Evolutionary conservation across 2,329 filamentous ascomycete species (phyloP).

Genomic region (Scopulariopsis brevicaulis): DNA sequence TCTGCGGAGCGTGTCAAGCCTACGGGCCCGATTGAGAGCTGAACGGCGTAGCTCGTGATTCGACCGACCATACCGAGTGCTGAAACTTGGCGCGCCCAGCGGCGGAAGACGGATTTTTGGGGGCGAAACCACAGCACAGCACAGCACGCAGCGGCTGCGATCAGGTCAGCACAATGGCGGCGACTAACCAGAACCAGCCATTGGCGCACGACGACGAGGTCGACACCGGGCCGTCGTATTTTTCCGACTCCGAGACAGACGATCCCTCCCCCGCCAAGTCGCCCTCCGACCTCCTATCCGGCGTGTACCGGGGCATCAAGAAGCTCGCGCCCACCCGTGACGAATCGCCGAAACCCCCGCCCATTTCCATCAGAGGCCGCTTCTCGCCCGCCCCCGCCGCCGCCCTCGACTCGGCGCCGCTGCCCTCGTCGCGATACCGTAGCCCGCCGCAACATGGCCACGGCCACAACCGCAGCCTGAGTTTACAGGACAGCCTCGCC

Average conservation of each 20-base stretch:
- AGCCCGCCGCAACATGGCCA: constrained; percentile 2
- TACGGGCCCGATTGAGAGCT: too few species aligned
- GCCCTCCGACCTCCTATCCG: constrained; percentile 34
- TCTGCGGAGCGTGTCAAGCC: too few species aligned
- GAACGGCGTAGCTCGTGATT: too few species aligned
- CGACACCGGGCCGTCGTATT: constrained; percentile 19
- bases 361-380: background rate
- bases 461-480: constrained; percentile 26
- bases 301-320: constrained; percentile 39
- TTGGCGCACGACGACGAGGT: constrained; percentile 4
- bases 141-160: background rate
- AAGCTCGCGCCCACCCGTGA: constrained; percentile 32
- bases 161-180: constrained; percentile 16
- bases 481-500: constrained; percentile 41
- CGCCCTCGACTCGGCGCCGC: constrained; percentile 9
- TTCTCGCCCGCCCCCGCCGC: background rate
- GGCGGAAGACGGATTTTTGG: background rate
- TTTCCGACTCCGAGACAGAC: constrained; percentile 33
- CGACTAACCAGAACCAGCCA: background rate
- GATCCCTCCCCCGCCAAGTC: constrained; percentile 21
- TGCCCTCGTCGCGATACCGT: constrained; percentile 5
- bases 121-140: background rate
- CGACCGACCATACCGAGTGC: background rate
- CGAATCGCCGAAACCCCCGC: constrained; percentile 22
- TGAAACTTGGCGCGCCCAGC: background rate